Evolutionary conservation across 768 basidiomycete genomes (phyloP).

Genomic region (Crepidotus variabilis): DNA sequence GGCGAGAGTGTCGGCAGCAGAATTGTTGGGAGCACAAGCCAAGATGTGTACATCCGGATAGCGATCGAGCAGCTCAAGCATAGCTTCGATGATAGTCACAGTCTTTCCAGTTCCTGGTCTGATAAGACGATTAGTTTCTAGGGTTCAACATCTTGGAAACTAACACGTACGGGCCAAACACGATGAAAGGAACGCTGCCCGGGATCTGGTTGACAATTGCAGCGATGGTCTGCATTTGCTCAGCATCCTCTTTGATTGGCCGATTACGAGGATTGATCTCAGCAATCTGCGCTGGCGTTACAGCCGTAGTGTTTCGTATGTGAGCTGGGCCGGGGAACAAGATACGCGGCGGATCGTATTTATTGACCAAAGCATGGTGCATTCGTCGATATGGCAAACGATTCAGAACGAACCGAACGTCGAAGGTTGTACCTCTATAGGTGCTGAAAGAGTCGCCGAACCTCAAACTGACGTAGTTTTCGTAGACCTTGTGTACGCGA

Average conservation of each 20-base stretch:
- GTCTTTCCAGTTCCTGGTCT: conserved; percentile 71
- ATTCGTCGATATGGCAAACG: conserved; percentile 49
- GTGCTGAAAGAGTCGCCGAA: conserved; percentile 43
- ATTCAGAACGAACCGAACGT: conserved; percentile 56
- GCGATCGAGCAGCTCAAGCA: conserved; percentile 45
- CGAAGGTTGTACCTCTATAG: conserved; percentile 34
- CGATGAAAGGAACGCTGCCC: conserved; percentile 53
- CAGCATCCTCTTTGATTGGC: conserved; percentile 37
- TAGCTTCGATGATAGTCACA: conserved; percentile 60
- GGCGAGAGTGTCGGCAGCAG: conserved; percentile 58
- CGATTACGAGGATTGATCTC: conserved; percentile 33
- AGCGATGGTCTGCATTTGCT: conserved; percentile 46
- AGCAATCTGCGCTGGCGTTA: neutral
- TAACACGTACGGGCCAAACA: conserved; percentile 60
- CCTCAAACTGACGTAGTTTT: conserved; percentile 46
- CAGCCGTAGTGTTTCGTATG: conserved; percentile 3
- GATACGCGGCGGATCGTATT: conserved; percentile 32
- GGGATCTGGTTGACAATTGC: conserved; percentile 41
- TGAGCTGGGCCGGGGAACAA: conserved; percentile 36
- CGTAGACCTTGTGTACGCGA: conserved; percentile 47
- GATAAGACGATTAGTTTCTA: neutral
- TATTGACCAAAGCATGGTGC: conserved; percentile 45
- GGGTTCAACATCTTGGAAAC: neutral
- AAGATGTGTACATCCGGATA: conserved; percentile 45
- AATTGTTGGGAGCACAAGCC: conserved; percentile 67